Evolutionary conservation across 2,329 filamentous ascomycete genomes (phyloP), one percentile per base, ranked within the genome.

Genomic region (Arthrobotrys sinensis): DNA sequence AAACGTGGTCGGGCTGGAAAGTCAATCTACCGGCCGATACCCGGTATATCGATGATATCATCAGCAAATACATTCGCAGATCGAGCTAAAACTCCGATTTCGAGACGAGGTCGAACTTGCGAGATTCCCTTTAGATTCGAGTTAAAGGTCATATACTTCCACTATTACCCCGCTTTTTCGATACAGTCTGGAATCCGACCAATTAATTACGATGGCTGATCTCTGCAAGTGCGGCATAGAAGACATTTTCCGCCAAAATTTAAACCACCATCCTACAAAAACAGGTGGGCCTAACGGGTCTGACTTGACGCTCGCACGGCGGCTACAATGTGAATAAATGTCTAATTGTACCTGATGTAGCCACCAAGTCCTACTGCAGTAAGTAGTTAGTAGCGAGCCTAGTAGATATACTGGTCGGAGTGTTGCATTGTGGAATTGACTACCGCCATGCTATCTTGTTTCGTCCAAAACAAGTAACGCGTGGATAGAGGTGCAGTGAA

Each of bases 301-400:
- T 28, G 43, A 36, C 19, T 11, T 16, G 1, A 45, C n/a, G 38
- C n/a, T 36, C 57, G 12, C 28, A 32, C 34, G 32, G 52, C 52
- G 34, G 52, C 10, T 38, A 38, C 8, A 38, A 21, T 3, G 10
- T 57, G 52, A 19, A 40, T 21, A n/a, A 28, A 11, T 57, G n/a
- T 38, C 11, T 38, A 10, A 21, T 38, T 21, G 4, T 16, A 11
- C 32, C 8, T 19, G 2, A 57, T 40, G 24, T 69, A n/a, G 48
- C 8, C 34, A 70, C 12, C 24, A 50, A 71, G 50, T 52, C 7
- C 21, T 14, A 14, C 73, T 57, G n/a, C 71, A 77, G 48, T 24
- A 34, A 66, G 73, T 62, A 77, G 66, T 19, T 67, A 34, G 32
- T 77, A 60, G 21, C 73, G 73, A 65, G 21, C 48, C 55, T 40